Evolutionary conservation across 108 stramenopile genomes (phyloP), one percentile per base, ranked within the genome.

Genomic region (Cyclotella distinguenda): DNA sequence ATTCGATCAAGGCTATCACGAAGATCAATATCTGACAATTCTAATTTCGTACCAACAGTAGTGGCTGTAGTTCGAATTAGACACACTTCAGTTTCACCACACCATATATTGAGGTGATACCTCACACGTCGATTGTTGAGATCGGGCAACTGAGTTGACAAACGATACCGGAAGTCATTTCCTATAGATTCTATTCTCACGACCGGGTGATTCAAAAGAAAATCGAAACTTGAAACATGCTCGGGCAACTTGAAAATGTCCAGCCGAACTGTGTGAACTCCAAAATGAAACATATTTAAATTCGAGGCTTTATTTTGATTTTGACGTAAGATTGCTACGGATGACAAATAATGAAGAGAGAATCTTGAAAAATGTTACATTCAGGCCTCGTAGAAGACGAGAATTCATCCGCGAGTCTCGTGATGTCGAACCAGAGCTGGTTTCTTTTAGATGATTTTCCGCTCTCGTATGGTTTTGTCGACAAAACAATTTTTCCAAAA

Each of bases 1-100:
- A n/a, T n/a, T n/a, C n/a, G n/a, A n/a, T n/a, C 40, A 42, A 42
- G 40, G 40, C 40, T 42, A 16, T 42, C 40, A 42, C 40, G 40
- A 13, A 42, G 40, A 42, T 42, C 40, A 42, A 42, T 13, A 4
- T 42, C 5, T 16, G 16, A 42, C 16, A 16, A 13, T 16, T 13
- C n/a, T 16, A 2, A 42, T 42, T 16, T 16, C 13, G 13, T 42
- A 16, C 40, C 16, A 16, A 16, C 5, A 42, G 16, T 16, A 42
- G 13, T 16, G 16, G 16, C 5, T 42, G 2, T 42, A 16, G 13
- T 42, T 42, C 40, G 40, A 42, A 42, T 42, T 2, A 42, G 40
- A 16, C 2, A 42, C 40, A 42, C 2, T 16, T 42, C 40, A 16
- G 2, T 16, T 2, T 42, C 40, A 16, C 40, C 40, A 42, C 40